Conservation (phyloP, 257 asterid species). For the Plectranthus barbatus region DNA sequence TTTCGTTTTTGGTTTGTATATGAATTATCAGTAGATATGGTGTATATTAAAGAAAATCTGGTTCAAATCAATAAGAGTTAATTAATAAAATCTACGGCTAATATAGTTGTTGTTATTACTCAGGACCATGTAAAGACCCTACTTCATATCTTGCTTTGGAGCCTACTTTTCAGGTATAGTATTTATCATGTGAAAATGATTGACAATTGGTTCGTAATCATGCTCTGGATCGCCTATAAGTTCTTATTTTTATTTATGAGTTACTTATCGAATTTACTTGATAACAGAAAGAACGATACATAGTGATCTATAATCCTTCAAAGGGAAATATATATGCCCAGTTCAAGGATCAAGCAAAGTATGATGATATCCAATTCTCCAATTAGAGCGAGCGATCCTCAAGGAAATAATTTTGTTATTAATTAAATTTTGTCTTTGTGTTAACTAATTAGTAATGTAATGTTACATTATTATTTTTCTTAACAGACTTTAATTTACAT, state of each 20-base stretch:
- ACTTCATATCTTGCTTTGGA: slow-evolving; percentile 68
- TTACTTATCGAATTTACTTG: slow-evolving; percentile 5
- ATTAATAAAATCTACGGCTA: too few species aligned
- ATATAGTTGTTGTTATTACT: too few species aligned
- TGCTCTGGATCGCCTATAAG: slow-evolving; percentile 1
- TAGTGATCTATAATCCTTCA: slow-evolving; percentile 74
- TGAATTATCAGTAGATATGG: too few species aligned
- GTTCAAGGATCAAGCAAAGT: slow-evolving; percentile 93
- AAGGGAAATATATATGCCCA: slow-evolving; percentile 78
- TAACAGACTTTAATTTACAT: too few species aligned
- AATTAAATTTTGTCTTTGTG: too few species aligned
- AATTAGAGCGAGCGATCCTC: too few species aligned
- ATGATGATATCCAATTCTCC: slow-evolving; percentile 89
- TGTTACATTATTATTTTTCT: too few species aligned
- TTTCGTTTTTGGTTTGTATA: too few species aligned
- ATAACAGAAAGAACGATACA: slow-evolving; percentile 74
- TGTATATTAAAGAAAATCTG: too few species aligned
- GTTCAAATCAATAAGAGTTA: too few species aligned
- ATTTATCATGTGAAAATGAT: slow-evolving; percentile 3
- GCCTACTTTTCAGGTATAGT: slow-evolving; percentile 83
- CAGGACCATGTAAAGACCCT: slow-evolving; percentile 56
- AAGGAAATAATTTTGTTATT: too few species aligned
- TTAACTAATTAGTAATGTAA: too few species aligned
- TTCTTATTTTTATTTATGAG: slow-evolving; percentile 6
- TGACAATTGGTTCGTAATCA: slow-evolving; percentile 1